Conservation (phyloP, 805 yeast genomes). For the Isabelozyma pseudorhagii region DNA sequence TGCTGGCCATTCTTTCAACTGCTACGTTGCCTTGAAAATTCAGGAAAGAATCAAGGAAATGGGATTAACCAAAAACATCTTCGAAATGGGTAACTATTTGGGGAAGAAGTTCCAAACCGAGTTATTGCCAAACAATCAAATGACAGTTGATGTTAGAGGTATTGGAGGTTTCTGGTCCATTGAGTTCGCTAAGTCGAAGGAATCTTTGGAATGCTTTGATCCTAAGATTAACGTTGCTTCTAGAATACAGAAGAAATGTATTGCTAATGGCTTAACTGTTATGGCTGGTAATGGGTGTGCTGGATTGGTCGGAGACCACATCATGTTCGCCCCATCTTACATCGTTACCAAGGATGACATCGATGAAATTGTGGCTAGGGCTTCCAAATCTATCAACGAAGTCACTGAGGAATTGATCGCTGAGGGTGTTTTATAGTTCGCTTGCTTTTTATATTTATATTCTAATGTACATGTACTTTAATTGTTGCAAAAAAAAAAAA, state of each 20-base stretch:
- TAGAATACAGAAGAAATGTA: conserved; percentile 30
- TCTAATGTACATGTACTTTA: no score
- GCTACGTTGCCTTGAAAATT: conserved; percentile 23
- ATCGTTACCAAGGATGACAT: conserved; percentile 33
- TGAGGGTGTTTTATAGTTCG: conserved; percentile 1
- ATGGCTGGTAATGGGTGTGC: conserved; percentile 45
- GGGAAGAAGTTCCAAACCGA: conserved; percentile 26
- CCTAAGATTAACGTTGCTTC: conserved; percentile 33
- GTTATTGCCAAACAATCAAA: conserved; percentile 7
- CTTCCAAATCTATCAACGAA: conserved; percentile 39
- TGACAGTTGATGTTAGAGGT: conserved; percentile 61
- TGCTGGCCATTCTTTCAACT: conserved; percentile 23
- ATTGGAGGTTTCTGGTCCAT: conserved; percentile 59
- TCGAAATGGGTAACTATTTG: conserved; percentile 41
- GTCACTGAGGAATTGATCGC: conserved; percentile 22
- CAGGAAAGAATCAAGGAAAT: conserved; percentile 30
- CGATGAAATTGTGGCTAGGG: conserved; percentile 33
- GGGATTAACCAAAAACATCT: conserved; percentile 37
- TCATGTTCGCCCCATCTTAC: conserved; percentile 46
- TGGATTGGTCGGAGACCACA: conserved; percentile 39
- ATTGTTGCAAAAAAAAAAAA: no score
- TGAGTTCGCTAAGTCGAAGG: conserved; percentile 53
- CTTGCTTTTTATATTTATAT: no score
- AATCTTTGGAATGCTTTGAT: conserved; percentile 48
- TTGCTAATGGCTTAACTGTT: conserved; percentile 44